Percentiles rank a stretch among this genome's conserved stretches.
Conservation (phyloP, 148 eudicot species). For the Fagopyrum esculentum region DNA sequence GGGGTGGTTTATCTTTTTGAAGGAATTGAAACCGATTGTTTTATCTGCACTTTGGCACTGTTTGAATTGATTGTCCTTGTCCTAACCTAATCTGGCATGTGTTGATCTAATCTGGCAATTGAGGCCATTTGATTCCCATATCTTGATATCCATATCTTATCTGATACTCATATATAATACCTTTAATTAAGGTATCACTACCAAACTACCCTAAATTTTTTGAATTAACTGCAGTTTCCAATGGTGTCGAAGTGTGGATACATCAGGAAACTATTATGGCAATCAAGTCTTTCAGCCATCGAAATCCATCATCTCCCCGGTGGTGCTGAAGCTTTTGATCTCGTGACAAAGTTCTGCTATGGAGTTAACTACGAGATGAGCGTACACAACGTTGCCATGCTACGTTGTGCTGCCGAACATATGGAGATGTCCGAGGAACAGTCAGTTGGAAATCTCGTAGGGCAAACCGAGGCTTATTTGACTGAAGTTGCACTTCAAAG, state of each 20-base stretch:
- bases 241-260: conserved; percentile 75
- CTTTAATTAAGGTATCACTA: too few relatives aligned
- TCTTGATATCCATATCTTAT: too few relatives aligned
- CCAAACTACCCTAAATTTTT: too few relatives aligned
- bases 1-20: too few relatives aligned
- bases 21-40: too few relatives aligned
- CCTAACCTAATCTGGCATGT: too few relatives aligned
- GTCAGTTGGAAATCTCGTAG: conserved; percentile 56
- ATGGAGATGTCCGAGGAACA: conserved; percentile 89
- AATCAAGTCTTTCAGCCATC: conserved; percentile 31
- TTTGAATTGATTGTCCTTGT: too few relatives aligned
- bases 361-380: conserved; percentile 68
- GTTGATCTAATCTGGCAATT: too few relatives aligned
- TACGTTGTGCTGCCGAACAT: conserved; percentile 67
- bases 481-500: conserved; percentile 58
- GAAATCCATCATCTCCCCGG: conserved; percentile 67
- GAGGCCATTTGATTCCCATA: too few relatives aligned
- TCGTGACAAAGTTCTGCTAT: conserved; percentile 86
- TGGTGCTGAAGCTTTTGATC: conserved; percentile 73
- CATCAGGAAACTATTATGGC: conserved; percentile 57
- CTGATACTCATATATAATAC: too few relatives aligned
- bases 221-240: conserved; percentile 50
- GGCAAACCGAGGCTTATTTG: conserved; percentile 55
- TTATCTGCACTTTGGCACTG: too few relatives aligned
- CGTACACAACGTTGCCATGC: conserved; percentile 63